A percentile compares a stretch with the other conserved stretches of the same genome.
Evolutionary conservation across 176 grass and related monocot species (phyloP).

Genomic region (Cenchrus purpureus): DNA sequence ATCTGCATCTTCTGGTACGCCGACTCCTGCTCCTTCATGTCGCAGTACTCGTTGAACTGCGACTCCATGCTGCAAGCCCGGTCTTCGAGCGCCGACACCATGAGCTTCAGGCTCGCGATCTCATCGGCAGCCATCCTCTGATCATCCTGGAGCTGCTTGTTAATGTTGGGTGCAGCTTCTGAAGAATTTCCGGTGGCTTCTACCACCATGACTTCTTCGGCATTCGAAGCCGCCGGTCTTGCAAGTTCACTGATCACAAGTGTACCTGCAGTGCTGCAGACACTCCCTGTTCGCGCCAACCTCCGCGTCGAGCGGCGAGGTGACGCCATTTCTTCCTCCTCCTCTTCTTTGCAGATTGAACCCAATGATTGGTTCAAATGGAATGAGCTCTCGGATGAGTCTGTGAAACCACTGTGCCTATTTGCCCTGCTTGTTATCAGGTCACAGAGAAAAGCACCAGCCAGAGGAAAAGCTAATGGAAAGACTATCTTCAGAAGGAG

Average conservation of each 20-base stretch:
- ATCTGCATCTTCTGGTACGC: conserved; percentile 88
- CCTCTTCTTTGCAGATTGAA: conserved; percentile 44
- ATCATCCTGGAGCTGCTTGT: conserved; percentile 18
- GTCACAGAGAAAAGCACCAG: conserved; percentile 71
- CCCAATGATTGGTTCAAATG: conserved; percentile 42
- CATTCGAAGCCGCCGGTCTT: conserved; percentile 26
- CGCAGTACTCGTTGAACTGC: conserved; percentile 68
- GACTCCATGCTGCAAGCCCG: conserved; percentile 41
- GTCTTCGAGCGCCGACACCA: conserved; percentile 54
- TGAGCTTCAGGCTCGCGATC: conserved; percentile 53
- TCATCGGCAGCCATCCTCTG: conserved; percentile 33
- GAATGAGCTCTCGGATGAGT: conserved; percentile 21
- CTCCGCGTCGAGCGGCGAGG: not conserved
- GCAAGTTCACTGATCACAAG: conserved; percentile 20
- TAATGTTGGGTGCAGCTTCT: conserved; percentile 13
- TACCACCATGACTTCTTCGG: conserved; percentile 37
- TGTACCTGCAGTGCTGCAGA: conserved; percentile 31
- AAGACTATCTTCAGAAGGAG: conserved; percentile 68
- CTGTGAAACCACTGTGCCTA: conserved; percentile 34
- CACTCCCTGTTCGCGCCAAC: conserved; percentile 25
- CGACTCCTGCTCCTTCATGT: conserved; percentile 72
- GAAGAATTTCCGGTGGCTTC: conserved; percentile 6
- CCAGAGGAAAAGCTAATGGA: conserved; percentile 63
- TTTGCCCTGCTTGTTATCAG: conserved; percentile 45
- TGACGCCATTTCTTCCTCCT: conserved; percentile 46